Evolutionary conservation across 768 basidiomycete genomes (phyloP).

Genomic region (Amanita rimosa): DNA sequence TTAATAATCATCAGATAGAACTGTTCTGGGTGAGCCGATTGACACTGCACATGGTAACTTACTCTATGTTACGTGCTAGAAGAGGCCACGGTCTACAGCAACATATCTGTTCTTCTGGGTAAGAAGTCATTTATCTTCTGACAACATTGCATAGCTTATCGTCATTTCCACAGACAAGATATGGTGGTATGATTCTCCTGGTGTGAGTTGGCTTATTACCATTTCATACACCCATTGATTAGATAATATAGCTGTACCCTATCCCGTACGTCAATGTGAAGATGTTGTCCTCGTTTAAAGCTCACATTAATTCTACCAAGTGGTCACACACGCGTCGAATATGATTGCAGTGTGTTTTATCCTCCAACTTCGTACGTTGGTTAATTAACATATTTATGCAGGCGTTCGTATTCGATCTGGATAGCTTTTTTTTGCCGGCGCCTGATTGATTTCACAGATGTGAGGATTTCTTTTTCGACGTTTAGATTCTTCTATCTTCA

Average conservation of each 20-base stretch:
- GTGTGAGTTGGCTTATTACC: not conserved
- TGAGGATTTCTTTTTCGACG: not conserved
- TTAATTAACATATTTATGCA: not conserved
- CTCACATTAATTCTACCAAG: not conserved
- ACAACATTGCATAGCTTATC: not conserved
- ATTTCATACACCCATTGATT: not conserved
- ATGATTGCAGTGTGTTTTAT: not conserved
- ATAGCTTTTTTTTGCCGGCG: no score
- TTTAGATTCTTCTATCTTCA: not conserved
- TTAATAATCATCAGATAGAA: not conserved
- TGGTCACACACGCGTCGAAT: not conserved
- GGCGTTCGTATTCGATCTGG: not conserved
- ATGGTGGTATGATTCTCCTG: not conserved
- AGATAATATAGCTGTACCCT: not conserved
- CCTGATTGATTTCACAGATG: not conserved
- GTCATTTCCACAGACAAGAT: not conserved
- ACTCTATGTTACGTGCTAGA: not conserved
- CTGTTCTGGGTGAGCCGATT: not conserved
- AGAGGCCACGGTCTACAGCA: not conserved
- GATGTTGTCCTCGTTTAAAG: not conserved
- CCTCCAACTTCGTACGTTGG: not conserved
- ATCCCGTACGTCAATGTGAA: not conserved
- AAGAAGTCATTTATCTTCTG: not conserved
- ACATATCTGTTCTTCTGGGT: conserved; percentile 1
- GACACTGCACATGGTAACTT: not conserved